Conservation (phyloP, 805 yeast genomes). For the Kazachstania africana region DNA sequence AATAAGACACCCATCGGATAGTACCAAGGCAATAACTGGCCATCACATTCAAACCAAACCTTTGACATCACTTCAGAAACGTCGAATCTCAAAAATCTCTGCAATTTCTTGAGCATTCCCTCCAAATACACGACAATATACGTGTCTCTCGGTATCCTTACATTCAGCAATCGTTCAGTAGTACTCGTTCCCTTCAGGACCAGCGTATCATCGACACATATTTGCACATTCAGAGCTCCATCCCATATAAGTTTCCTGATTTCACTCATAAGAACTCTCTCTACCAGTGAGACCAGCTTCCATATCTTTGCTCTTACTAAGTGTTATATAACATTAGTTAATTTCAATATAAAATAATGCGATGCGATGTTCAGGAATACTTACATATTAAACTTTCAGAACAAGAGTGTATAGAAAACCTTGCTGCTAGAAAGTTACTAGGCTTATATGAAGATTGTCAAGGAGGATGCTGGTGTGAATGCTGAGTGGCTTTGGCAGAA, state of each 20-base stretch:
- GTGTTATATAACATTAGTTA: too few species aligned
- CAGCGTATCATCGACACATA: conserved; percentile 21
- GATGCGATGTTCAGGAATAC: too few species aligned
- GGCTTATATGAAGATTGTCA: too few species aligned
- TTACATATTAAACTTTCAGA: too few species aligned
- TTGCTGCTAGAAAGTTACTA: too few species aligned
- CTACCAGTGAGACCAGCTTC: too few species aligned
- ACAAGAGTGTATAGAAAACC: too few species aligned
- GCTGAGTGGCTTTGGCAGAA: too few species aligned
- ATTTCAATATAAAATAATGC: too few species aligned
- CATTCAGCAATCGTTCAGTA: conserved; percentile 11
- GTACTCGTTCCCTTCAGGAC: conserved; percentile 10
- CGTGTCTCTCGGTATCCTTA: conserved; percentile 32
- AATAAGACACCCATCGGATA: conserved; percentile 60
- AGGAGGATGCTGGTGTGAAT: too few species aligned
- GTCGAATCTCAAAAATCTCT: conserved; percentile 22
- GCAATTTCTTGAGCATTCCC: conserved; percentile 30
- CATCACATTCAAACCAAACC: conserved; percentile 62
- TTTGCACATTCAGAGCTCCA: conserved; percentile 37
- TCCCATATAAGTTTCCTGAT: conserved; percentile 38
- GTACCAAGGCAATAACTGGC: conserved; percentile 63
- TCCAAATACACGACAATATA: conserved; percentile 38
- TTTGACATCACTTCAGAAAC: conserved; percentile 13
- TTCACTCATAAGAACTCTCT: too few species aligned
- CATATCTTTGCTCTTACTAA: too few species aligned